phyloP scores from a whole-genome alignment of 2,329 filamentous ascomycete species.

The Ophiostoma piceae region DNA sequence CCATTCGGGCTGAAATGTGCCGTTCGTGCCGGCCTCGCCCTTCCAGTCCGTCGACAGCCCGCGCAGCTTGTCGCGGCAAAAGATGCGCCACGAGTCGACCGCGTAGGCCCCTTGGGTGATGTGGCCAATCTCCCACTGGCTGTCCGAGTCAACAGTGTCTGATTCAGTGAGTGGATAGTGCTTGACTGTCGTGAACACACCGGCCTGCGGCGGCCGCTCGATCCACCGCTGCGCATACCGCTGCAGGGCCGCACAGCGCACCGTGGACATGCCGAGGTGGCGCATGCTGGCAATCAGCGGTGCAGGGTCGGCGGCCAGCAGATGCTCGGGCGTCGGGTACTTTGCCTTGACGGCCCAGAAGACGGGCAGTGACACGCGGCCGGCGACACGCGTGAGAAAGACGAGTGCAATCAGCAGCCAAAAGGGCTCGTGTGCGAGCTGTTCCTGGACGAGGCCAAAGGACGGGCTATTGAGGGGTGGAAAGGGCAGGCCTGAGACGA shows the following conservation, averaged over 20 bases:
- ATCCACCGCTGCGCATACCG: constrained; percentile 66
- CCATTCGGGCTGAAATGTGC: constrained; percentile 68
- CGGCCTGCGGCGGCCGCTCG: constrained; percentile 53
- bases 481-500: constrained; percentile 56
- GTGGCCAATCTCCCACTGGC: constrained; percentile 78
- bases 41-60: constrained; percentile 62
- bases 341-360: constrained; percentile 62
- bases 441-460: constrained; percentile 83
- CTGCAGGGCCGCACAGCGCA: constrained; percentile 63
- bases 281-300: constrained; percentile 59
- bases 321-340: constrained; percentile 58
- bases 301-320: constrained; percentile 52
- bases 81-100: constrained; percentile 87
- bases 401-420: constrained; percentile 75
- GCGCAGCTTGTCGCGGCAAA: constrained; percentile 74
- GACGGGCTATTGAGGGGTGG: constrained; percentile 56
- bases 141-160: constrained; percentile 26
- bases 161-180: constrained; percentile 38
- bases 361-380: constrained; percentile 67
- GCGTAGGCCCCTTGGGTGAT: constrained; percentile 78
- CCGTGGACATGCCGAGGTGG: constrained; percentile 64
- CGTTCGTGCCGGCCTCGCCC: constrained; percentile 39
- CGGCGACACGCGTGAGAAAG: constrained; percentile 77
- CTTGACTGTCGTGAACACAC: constrained; percentile 49
- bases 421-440: constrained; percentile 69